These are phyloP conservation scores for Spizellomyces sp. DNA, from an alignment of 192 early-diverging fungal species.

Conservation along the genomic window DNA sequence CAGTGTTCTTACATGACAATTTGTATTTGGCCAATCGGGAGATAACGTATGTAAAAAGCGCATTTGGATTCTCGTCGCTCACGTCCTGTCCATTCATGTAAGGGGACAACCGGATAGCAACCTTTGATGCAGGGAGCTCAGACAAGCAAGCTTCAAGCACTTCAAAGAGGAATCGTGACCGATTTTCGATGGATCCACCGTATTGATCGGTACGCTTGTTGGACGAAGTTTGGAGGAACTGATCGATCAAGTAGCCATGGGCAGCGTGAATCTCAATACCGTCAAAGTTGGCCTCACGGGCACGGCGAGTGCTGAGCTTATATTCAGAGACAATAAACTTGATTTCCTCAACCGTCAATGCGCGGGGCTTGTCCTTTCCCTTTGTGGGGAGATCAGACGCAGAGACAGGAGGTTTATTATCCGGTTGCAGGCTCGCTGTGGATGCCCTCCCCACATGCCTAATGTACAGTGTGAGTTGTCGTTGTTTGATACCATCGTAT, in stretches of 20 bases:
- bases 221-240: slow-evolving; percentile 79
- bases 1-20: slow-evolving; percentile 15
- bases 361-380: slow-evolving; percentile 48
- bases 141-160: slow-evolving; percentile 33
- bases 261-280: slow-evolving; percentile 74
- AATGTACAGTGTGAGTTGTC: neutral
- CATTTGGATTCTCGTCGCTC: slow-evolving; percentile 8
- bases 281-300: slow-evolving; percentile 81
- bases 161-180: slow-evolving; percentile 50
- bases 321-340: slow-evolving; percentile 62
- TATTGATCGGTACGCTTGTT: slow-evolving; percentile 90
- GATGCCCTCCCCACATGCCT: slow-evolving; percentile 45
- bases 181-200: slow-evolving; percentile 88
- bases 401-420: slow-evolving; percentile 41
- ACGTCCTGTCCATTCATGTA: slow-evolving; percentile 20
- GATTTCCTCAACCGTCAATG: slow-evolving; percentile 71
- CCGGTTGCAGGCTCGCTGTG: slow-evolving; percentile 34
- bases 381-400: slow-evolving; percentile 28
- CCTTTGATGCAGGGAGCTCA: slow-evolving; percentile 32
- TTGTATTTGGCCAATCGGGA: slow-evolving; percentile 20
- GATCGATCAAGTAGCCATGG: slow-evolving; percentile 87
- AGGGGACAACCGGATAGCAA: slow-evolving; percentile 47
- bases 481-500: neutral
- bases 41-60: slow-evolving; percentile 36
- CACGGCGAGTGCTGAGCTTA: slow-evolving; percentile 65